Evolutionary conservation across 1,284 basidiomycete genomes (phyloP).

Genomic region (Athelia sp.): DNA sequence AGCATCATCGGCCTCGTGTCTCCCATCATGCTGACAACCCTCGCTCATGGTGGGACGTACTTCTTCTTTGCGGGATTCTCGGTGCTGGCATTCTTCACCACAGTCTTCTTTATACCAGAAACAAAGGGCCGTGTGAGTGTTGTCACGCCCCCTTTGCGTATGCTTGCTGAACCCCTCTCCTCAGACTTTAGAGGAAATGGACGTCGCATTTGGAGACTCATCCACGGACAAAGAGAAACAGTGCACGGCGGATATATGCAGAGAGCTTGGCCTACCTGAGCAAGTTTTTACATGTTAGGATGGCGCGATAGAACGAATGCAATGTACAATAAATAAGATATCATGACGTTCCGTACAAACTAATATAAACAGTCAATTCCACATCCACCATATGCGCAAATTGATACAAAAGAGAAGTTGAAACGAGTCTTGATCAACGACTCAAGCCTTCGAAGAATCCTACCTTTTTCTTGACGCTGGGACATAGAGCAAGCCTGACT

Average conservation of each 20-base stretch:
- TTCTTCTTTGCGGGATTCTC: slow-evolving; percentile 24
- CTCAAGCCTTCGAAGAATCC: slow-evolving; percentile 49
- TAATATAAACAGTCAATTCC: no score
- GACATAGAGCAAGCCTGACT: slow-evolving; percentile 61
- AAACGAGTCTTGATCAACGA: not conserved
- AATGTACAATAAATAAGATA: no score
- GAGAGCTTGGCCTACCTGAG: slow-evolving; percentile 21
- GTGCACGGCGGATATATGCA: slow-evolving; percentile 23
- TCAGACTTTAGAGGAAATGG: slow-evolving; percentile 27
- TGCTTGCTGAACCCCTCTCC: not conserved
- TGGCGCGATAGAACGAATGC: no score
- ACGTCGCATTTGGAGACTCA: slow-evolving; percentile 24
- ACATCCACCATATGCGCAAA: no score
- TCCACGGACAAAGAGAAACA: slow-evolving; percentile 20
- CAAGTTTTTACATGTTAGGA: slow-evolving; percentile 11
- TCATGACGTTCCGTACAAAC: no score
- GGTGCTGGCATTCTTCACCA: slow-evolving; percentile 23
- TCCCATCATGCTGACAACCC: slow-evolving; percentile 20
- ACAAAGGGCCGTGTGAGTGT: slow-evolving; percentile 15
- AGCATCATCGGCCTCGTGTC: slow-evolving; percentile 24
- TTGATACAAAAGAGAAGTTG: no score
- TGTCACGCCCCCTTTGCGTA: not conserved
- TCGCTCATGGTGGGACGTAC: slow-evolving; percentile 21
- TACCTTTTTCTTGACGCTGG: slow-evolving; percentile 51
- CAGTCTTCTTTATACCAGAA: no score